Evolutionary conservation across 148 eudicot species (phyloP), one percentile per base, ranked within the genome.

Genomic region (Rhododendron vialii): DNA sequence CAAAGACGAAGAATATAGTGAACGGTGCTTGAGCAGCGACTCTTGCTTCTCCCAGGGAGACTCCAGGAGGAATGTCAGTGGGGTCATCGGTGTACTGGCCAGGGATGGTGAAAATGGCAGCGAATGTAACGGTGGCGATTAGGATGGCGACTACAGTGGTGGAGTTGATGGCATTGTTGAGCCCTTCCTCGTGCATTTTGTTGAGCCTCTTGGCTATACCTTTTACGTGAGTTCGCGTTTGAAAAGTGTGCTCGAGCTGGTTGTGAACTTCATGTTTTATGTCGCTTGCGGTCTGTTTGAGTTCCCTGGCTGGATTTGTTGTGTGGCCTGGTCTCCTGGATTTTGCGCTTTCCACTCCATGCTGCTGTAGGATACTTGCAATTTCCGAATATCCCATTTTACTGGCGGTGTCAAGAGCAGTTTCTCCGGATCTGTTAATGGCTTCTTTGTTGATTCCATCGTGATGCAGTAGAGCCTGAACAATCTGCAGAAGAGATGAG

Each of bases 211-310:
- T 92, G 20, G 90, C 89, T 28, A 92, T 92, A 13, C 89, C 91
- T 6, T 87, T 84, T 10, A 92, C 91, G 9, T 78, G 76, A 36
- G 83, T 91, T 30, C 88, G 85, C 1, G 94, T 92, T 75, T 90
- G 89, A 35, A 87, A 86, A 15, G 94, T 87, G 89, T 92, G 94
- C 82, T 91, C 91, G 3, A 92, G 85, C 81, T 92, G 94, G 84
- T 92, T 28, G 63, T 92, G 93, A 36, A 92, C 92, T 65, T 90
- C 93, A 12, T 92, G 94, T 65, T 92, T 92, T 83, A 92, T 92
- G 88, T 92, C 94, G 69, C 94, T 92, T 14, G 91, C 92, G 0
- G 93, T 91, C 84, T 92, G 94, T 83, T 92, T 92, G 24, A 92
- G 83, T 83, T 87, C 91, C 75, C 79, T 78, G 47, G 92, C 91